Conservation (phyloP, 352 stramenopile genomes). For the Thalassiosira mediterranea region DNA sequence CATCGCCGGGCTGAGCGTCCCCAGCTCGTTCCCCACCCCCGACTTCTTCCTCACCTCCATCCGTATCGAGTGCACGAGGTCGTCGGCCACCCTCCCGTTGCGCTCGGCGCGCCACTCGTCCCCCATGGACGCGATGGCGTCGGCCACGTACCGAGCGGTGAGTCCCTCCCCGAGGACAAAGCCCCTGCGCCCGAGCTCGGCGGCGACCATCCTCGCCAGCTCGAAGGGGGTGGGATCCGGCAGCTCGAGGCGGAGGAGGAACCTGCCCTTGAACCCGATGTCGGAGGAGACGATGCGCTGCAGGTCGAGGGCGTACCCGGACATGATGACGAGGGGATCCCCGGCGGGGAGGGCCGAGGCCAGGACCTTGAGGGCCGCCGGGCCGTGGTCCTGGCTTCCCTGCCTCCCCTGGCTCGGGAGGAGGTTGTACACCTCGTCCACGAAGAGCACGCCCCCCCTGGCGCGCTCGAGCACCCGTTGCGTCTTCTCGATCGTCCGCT, state of each 20-base stretch:
- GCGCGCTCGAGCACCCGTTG: conserved; percentile 87
- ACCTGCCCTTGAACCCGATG: conserved; percentile 79
- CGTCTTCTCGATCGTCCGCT: conserved; percentile 90
- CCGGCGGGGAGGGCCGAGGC: conserved; percentile 86
- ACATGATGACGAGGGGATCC: conserved; percentile 90
- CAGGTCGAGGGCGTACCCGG: conserved; percentile 84
- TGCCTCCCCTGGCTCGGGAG: conserved; percentile 80
- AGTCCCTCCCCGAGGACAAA: conserved; percentile 70
- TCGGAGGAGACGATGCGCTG: conserved; percentile 73
- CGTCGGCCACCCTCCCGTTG: conserved; percentile 75
- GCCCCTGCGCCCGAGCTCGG: conserved; percentile 64
- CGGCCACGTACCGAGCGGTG: conserved; percentile 66
- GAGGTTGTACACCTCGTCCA: conserved; percentile 92
- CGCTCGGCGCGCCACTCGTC: conserved; percentile 76
- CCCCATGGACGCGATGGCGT: conserved; percentile 75
- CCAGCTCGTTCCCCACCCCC: conserved; percentile 59
- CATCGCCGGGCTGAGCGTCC: conserved; percentile 62
- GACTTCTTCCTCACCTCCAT: conserved; percentile 66
- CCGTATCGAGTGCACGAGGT: conserved; percentile 69
- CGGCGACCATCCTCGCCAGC: conserved; percentile 76
- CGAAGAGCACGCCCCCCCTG: conserved; percentile 89
- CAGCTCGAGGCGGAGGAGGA: conserved; percentile 75
- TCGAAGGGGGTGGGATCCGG: conserved; percentile 70
- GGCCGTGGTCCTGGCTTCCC: conserved; percentile 88
- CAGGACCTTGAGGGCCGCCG: conserved; percentile 89